A percentile compares a stretch with the other conserved stretches of the same genome.
Evolutionary conservation across 192 early-diverging fungal species (phyloP).

Genomic region (Coemansia sp.): DNA sequence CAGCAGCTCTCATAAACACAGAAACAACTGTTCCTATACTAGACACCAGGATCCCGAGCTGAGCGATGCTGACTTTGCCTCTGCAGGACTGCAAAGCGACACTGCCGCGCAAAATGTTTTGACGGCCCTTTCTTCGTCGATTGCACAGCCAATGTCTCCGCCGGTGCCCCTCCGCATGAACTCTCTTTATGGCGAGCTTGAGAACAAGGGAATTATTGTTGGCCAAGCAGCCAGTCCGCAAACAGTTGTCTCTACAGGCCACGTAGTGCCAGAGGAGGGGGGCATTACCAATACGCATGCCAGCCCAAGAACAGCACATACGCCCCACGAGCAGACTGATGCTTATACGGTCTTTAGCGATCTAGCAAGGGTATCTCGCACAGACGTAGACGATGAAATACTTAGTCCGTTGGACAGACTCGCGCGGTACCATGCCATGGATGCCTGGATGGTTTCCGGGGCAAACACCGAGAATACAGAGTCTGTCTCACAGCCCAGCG

Average conservation of each 20-base stretch:
- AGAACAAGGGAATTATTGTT: conserved; percentile 26
- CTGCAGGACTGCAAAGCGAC: not conserved
- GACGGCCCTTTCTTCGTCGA: not conserved
- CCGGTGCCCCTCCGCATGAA: conserved; percentile 32
- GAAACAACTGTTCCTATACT: too few species aligned
- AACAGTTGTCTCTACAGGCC: not conserved
- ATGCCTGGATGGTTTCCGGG: conserved; percentile 18
- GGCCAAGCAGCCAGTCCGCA: conserved; percentile 14
- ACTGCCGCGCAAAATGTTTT: not conserved
- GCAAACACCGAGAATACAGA: not conserved
- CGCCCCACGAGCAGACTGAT: not conserved
- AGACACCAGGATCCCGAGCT: conserved; percentile 12
- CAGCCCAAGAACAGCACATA: too few species aligned
- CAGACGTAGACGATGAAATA: conserved; percentile 6
- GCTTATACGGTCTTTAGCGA: not conserved
- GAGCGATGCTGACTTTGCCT: conserved; percentile 22
- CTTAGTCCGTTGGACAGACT: conserved; percentile 36
- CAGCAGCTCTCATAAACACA: not conserved
- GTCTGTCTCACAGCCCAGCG: not conserved
- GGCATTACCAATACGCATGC: not conserved
- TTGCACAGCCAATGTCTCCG: conserved; percentile 29
- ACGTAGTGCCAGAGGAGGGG: not conserved
- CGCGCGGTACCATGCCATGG: conserved; percentile 32
- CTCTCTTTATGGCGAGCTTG: conserved; percentile 33
- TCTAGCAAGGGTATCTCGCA: not conserved